Base-by-base conservation (phyloP, 495 filamentous ascomycete species). In the Talaromyces adpressus region DNA sequence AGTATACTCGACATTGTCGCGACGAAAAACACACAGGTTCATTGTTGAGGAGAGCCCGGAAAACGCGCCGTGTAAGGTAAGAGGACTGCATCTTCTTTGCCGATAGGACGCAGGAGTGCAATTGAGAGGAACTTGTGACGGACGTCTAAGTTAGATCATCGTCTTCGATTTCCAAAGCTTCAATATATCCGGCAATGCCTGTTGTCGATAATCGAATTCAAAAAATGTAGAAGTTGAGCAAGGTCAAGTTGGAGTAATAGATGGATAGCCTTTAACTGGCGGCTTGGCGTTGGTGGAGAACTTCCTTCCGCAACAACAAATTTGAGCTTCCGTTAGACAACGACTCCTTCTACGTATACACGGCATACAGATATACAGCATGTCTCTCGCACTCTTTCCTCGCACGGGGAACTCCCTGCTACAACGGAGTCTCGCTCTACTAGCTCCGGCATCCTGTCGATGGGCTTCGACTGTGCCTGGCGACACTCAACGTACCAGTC, bases 11-110 rank as follows among this genome's bases (percentile, higher is more conserved):
- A 57, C 68, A 62, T 57, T 70, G 73, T 41, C 79, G 80, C 69
- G 71, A 69, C 9, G 80, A 70, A 63, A 77, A 82, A 49, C 70
- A 74, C 68, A 87, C 73, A 62, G 85, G 83, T 69, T 87, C 81
- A 73, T 85, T 86, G 68, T 85, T 80, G 64, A 90, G 79, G 61
- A 93, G 80, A 66, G 84, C 83, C 62, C 84, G 83, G 71, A 92
- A 90, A 66, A 91, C 87, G 72, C 82, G 76, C 74, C 88, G 84
- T 57, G 90, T 87, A 67, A 96, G 83, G 70, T 91, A 89, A 14
- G 61, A 62, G 73, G 91, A 92, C 70, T 88, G 89, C 92, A 95
- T 95, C 65, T 73, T 69, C 74, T 69, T 14, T 25, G 49, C 11
- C 23, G 49, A n/a, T 56, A 16, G 2, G 11, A 22, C 14, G 23